phyloP scores from a whole-genome alignment of 805 yeast genomes.

The Zygoascus biomembranicola region DNA sequence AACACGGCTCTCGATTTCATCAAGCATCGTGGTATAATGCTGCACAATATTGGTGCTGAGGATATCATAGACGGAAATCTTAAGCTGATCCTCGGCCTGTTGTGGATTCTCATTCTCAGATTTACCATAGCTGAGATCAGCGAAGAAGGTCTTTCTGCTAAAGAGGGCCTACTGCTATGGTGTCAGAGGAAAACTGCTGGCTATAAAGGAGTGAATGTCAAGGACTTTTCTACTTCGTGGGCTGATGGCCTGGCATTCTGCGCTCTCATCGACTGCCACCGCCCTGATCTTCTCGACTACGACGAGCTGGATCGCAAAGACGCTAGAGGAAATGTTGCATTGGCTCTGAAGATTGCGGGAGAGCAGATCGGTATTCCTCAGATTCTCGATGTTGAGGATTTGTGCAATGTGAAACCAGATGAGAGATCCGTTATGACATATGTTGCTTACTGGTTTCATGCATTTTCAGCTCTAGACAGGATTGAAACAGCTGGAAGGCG shows the following conservation, averaged over 20 bases:
- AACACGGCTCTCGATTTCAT: conserved; percentile 31
- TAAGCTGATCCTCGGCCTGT: conserved; percentile 81
- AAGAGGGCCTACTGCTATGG: conserved; percentile 45
- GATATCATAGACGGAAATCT: conserved; percentile 92
- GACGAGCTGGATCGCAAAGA: conserved; percentile 24
- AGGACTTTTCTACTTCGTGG: conserved; percentile 52
- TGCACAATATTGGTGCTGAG: conserved; percentile 47
- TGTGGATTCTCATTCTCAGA: conserved; percentile 50
- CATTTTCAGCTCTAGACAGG: conserved; percentile 31
- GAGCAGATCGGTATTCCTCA: conserved; percentile 41
- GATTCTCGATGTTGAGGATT: conserved; percentile 48
- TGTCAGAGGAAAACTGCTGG: conserved; percentile 38
- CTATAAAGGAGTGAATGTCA: conserved; percentile 31
- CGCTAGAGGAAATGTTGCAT: conserved; percentile 27
- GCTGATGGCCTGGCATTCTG: conserved; percentile 41
- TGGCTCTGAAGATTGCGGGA: conserved; percentile 38
- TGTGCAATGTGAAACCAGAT: conserved; percentile 42
- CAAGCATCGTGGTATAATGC: conserved; percentile 28
- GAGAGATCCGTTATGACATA: conserved; percentile 54
- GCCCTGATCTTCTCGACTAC: conserved; percentile 35
- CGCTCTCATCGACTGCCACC: conserved; percentile 36
- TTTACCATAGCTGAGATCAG: conserved; percentile 33
- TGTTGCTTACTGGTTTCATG: conserved; percentile 50
- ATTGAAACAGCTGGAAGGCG: conserved; percentile 33
- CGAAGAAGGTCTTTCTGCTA: conserved; percentile 33